Conservation (phyloP, 2,329 filamentous ascomycete genomes). For the Colletotrichum sojae region DNA sequence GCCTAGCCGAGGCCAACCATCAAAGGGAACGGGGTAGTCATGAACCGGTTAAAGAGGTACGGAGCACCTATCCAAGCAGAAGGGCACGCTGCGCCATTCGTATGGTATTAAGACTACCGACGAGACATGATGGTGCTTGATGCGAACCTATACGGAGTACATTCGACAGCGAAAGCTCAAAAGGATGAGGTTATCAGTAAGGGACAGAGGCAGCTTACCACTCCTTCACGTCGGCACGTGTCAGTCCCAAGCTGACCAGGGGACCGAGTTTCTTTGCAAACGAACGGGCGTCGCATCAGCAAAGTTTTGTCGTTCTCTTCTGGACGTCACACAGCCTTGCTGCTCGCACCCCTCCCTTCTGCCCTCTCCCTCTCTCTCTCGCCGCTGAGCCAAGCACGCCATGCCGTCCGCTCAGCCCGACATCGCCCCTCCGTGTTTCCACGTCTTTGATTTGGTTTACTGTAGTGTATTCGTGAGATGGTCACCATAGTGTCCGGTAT, state of each 20-base stretch:
- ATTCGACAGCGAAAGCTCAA: no score
- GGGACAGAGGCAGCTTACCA: conserved; percentile 13
- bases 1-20: background rate
- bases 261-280: background rate
- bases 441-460: background rate
- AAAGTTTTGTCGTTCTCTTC: conserved; percentile 12
- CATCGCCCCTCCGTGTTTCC: conserved; percentile 9
- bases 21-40: no score
- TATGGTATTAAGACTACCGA: background rate
- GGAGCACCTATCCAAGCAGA: no score
- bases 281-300: conserved; percentile 19
- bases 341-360: conserved; percentile 3
- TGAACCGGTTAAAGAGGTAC: no score
- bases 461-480: no score
- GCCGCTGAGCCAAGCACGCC: background rate
- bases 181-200: background rate
- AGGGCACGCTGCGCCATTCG: background rate
- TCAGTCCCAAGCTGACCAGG: conserved; percentile 12
- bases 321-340: background rate
- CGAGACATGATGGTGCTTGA: background rate
- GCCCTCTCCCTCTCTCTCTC: background rate
- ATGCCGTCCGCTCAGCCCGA: background rate
- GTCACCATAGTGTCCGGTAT: background rate
- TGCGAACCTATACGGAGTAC: conserved; percentile 1
- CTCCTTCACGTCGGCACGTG: conserved; percentile 19